phyloP scores from a whole-genome alignment of 192 early-diverging fungal species.

The Coemansia sp. region DNA sequence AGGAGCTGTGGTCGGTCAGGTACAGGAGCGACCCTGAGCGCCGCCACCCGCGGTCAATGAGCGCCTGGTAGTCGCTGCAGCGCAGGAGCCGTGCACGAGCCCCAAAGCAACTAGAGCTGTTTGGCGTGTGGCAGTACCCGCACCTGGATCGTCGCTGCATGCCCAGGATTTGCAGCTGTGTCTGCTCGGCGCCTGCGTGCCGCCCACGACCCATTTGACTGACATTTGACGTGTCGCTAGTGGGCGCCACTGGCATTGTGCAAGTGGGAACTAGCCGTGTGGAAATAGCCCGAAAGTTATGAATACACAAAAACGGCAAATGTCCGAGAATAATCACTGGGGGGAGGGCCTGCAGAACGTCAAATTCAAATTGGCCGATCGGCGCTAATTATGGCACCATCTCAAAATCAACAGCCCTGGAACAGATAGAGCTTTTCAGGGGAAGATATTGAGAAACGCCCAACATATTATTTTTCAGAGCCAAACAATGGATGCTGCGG shows the following conservation, averaged over 20 bases:
- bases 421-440: too few relatives aligned
- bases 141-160: slow-evolving; percentile 32
- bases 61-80: slow-evolving; percentile 45
- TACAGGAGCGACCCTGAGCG: slow-evolving; percentile 46
- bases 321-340: background rate
- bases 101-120: slow-evolving; percentile 18
- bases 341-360: background rate
- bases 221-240: background rate
- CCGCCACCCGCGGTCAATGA: slow-evolving; percentile 55
- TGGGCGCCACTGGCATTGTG: background rate
- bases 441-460: background rate
- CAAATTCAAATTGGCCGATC: background rate
- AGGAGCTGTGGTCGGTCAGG: slow-evolving; percentile 57
- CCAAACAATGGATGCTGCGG: background rate
- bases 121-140: slow-evolving; percentile 32
- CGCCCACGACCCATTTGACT: background rate
- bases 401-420: too few relatives aligned
- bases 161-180: slow-evolving; percentile 21
- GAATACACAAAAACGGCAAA: background rate
- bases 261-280: background rate
- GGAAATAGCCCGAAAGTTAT: background rate
- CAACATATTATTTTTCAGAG: background rate
- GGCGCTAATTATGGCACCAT: background rate
- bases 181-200: background rate
- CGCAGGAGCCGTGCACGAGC: slow-evolving; percentile 3